Base-by-base conservation (phyloP, 192 early-diverging fungal species). In the Backusella circina region DNA sequence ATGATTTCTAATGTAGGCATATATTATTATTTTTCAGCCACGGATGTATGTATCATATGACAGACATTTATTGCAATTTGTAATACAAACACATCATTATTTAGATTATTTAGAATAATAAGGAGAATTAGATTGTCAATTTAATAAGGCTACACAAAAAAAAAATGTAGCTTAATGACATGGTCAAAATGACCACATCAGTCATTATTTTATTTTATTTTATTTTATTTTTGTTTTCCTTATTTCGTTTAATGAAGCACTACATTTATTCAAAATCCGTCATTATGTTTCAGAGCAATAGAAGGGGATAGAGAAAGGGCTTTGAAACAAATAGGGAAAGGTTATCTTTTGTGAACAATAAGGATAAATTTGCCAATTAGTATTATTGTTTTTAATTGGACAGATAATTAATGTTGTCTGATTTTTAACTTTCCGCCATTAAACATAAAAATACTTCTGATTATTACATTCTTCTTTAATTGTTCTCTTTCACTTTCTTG, bases 291-390 rank as follows among this genome's bases (percentile, higher is more conserved):
- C 30, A 18, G 57, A 26, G 57, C 7, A 16, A 61, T 9, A 32
- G 33, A 65, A 12, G 64, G 64, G 10, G 28, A 65, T 10, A 35
- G 15, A 21, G 9, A 10, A 6, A 35, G 13, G 18, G 33, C 21
- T 38, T 33, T 68, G 67, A 33, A 68, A 68, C 66, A 67, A 67
- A 67, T 35, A 68, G 67, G 54, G 54, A 61, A 61, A 61, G 54
- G 54, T 28, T 61, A 61, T 61, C 54, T 28, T 61, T 61, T 61
- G 54, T 44, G 38, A 28, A 71, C 69, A 71, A 71, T 70, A 71
- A 71, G 41, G 69, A 44, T 30, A 71, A 71, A 26, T 71, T 71
- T 39, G 67, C 67, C 30, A 73, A 64, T 73, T 73, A 73, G 13
- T 23, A 38, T 65, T 15, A 64, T 4, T 21, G 31, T 9, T 50